phyloP scores from a whole-genome alignment of 257 asterid genomes.

The Fraxinus pennsylvanica region DNA sequence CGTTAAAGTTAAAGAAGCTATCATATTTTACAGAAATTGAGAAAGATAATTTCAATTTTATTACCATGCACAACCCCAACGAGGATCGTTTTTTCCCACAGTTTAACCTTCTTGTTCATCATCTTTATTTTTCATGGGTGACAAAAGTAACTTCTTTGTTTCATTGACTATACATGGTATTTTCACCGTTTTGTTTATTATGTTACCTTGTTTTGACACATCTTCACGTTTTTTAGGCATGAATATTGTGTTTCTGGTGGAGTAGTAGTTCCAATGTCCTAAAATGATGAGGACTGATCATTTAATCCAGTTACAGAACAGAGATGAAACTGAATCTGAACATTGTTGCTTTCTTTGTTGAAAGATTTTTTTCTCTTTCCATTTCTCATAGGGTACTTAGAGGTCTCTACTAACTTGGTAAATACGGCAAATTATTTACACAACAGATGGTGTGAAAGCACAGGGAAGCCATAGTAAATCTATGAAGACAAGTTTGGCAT shows the following conservation, averaged over 20 bases:
- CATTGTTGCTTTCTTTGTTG: not conserved
- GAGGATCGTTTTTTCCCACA: not conserved
- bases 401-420: slow-evolving; percentile 18
- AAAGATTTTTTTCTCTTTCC: not conserved
- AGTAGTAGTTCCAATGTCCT: not conserved
- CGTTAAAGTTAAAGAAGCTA: not conserved
- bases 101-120: not conserved
- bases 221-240: not conserved
- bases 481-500: slow-evolving; percentile 20
- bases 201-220: not conserved
- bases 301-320: not conserved
- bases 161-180: too few relatives aligned
- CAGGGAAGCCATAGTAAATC: slow-evolving; percentile 17
- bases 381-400: not conserved
- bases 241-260: not conserved
- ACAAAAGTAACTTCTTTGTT: not conserved
- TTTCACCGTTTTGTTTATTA: too few relatives aligned
- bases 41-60: not conserved
- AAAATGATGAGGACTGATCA: not conserved
- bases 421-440: not conserved
- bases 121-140: not conserved
- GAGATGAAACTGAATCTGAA: not conserved
- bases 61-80: not conserved
- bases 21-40: not conserved
- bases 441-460: not conserved